These are phyloP conservation scores for Penicillium cinerascens DNA, from an alignment of 495 filamentous ascomycete genomes.

Conservation along the genomic window DNA sequence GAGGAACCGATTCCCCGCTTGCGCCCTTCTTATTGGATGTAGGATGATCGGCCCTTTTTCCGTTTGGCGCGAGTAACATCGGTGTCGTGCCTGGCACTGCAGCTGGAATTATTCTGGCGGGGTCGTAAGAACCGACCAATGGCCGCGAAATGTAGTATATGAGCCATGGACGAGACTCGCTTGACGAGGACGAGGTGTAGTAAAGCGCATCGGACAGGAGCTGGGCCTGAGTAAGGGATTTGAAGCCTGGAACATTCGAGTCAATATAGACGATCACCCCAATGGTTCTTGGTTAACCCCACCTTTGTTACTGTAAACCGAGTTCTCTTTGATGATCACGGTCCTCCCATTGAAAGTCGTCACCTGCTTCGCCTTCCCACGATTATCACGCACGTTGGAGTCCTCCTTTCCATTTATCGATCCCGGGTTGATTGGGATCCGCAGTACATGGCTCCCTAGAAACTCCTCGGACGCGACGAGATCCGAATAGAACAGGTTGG, in stretches of 20 bases:
- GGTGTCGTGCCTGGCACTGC: conserved; percentile 42
- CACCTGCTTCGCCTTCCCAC: conserved; percentile 90
- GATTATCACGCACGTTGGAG: conserved; percentile 77
- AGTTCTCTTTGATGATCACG: conserved; percentile 90
- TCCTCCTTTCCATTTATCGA: conserved; percentile 59
- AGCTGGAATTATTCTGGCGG: conserved; percentile 62
- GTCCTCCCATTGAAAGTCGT: conserved; percentile 90
- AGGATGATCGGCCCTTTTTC: conserved; percentile 17
- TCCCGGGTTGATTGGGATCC: conserved; percentile 63
- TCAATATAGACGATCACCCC: conserved; percentile 13
- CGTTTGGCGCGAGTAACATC: conserved; percentile 4
- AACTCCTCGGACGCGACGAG: conserved; percentile 89
- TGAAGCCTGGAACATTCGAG: conserved; percentile 64
- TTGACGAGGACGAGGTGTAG: conserved; percentile 74
- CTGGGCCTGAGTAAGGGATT: conserved; percentile 84
- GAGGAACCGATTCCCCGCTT: conserved; percentile 35
- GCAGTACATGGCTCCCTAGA: conserved; percentile 92
- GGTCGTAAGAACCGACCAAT: conserved; percentile 79
- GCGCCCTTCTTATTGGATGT: conserved; percentile 29
- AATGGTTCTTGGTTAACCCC: conserved; percentile 9
- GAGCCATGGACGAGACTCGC: conserved; percentile 86
- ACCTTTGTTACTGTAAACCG: conserved; percentile 97
- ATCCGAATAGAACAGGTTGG: conserved; percentile 71
- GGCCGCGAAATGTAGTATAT: conserved; percentile 95
- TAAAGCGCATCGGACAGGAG: conserved; percentile 82